Evolutionary conservation across 768 basidiomycete species (phyloP), one percentile per base, ranked within the genome.

Genomic region (Mycena amicta): DNA sequence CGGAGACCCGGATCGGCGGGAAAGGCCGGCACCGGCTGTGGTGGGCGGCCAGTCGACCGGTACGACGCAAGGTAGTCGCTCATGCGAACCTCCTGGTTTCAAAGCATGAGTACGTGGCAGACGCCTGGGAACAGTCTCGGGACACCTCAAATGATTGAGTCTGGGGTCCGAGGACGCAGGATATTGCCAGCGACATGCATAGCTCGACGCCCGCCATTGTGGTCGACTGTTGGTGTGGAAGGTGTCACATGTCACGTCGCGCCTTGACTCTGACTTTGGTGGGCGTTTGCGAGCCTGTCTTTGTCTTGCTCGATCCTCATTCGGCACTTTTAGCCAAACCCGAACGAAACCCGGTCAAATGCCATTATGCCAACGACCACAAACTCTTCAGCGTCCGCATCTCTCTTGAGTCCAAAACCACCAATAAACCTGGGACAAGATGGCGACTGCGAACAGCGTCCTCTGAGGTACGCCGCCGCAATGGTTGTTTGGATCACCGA

Each of bases 1-100:
- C 79, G 78, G 2, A 71, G 71, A 23, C 52, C 61, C 13, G 69
- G 57, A 3, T 71, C 71, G 20, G 72, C 62, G 1, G 79, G 79
- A 1, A 67, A 61, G n/a, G 64, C 68, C 0, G 78, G 76, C 25
- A 68, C 70, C 5, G 78, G 77, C 20, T 41, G 47, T 2, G 79
- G 79, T 0, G 74, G 71, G 29, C 60, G 57, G 25, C 74, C 70
- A 0, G 75, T 74, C 0, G 70, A 46, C 20, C 57, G 59, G 56
- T 75, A 79, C 1, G 77, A 70, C 0, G 57, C 57, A 20, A 78
- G 57, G 56, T 80, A 80, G 63, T 79, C 77, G 18, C 62, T 55
- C 1, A 69, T 33, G 23, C 79, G 76, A 4, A 66, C 60, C 70
- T 80, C 79, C 79, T 80, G n/a, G 50, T 20, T 28, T 18, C 15